Evolutionary conservation across 495 filamentous ascomycete genomes (phyloP).

Genomic region (Evernia prunastri): DNA sequence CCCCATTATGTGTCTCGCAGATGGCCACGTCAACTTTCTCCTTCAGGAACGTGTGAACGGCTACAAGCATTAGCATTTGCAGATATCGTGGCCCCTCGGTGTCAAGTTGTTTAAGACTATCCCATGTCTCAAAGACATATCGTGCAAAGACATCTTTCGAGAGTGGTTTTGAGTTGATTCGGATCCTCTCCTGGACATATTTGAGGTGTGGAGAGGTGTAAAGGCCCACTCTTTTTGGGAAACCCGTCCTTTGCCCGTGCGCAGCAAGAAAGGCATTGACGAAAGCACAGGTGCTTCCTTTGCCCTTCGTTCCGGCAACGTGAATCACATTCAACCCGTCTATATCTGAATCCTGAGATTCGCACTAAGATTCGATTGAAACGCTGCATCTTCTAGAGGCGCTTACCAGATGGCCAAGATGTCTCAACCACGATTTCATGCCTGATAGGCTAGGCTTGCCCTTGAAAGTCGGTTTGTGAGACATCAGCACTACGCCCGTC

Average conservation of each 20-base stretch:
- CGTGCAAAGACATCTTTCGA: conserved; percentile 45
- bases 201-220: conserved; percentile 64
- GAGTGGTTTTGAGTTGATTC: conserved; percentile 49
- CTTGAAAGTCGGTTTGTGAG: too few relatives aligned
- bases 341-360: too few relatives aligned
- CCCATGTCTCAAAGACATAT: conserved; percentile 66
- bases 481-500: too few relatives aligned
- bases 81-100: conserved; percentile 47
- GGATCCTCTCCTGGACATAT: conserved; percentile 57
- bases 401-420: too few relatives aligned
- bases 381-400: too few relatives aligned
- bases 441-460: too few relatives aligned
- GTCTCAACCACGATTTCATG: too few relatives aligned
- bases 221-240: conserved; percentile 46
- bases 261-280: conserved; percentile 34
- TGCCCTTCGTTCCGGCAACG: conserved; percentile 47
- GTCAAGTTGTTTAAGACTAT: conserved; percentile 29
- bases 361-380: too few relatives aligned
- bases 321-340: conserved; percentile 39
- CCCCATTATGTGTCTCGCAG: conserved; percentile 78
- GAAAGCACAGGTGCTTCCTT: conserved; percentile 48
- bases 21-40: conserved; percentile 66
- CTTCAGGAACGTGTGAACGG: conserved; percentile 65
- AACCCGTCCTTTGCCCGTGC: conserved; percentile 32
- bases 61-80: conserved; percentile 62